Percentiles rank a stretch among this genome's conserved stretches.
Evolutionary conservation across 2,329 filamentous ascomycete species (phyloP).

Genomic region (Helminthosporium solani): DNA sequence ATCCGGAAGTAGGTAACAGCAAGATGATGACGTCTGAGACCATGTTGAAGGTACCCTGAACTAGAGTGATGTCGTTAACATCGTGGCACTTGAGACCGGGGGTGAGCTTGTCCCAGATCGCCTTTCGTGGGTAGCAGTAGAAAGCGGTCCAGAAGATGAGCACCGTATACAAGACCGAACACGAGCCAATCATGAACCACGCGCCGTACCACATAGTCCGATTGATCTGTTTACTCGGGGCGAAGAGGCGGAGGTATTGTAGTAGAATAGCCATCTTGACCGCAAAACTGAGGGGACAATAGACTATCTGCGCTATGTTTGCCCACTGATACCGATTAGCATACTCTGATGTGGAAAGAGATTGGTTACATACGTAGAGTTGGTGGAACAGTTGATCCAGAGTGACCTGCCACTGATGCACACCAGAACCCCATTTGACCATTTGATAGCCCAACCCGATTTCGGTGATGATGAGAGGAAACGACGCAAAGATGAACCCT

Average conservation of each 20-base stretch:
- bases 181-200: constrained; percentile 20
- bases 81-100: constrained; percentile 24
- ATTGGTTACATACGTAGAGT: constrained; percentile 22
- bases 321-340: constrained; percentile 20
- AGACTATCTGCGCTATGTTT: constrained; percentile 26
- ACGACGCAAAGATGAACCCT: constrained; percentile 28
- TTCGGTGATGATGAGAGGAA: constrained; percentile 24
- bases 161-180: constrained; percentile 25
- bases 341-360: not conserved
- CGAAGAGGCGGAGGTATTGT: constrained; percentile 31
- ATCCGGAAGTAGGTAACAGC: constrained; percentile 21
- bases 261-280: constrained; percentile 31
- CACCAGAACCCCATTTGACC: constrained; percentile 30
- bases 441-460: constrained; percentile 25
- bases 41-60: constrained; percentile 28
- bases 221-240: constrained; percentile 21
- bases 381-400: constrained; percentile 25
- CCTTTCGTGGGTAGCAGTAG: constrained; percentile 24
- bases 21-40: constrained; percentile 27
- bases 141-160: constrained; percentile 30
- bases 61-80: constrained; percentile 24
- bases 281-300: constrained; percentile 28
- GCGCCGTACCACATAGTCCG: constrained; percentile 27
- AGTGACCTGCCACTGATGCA: constrained; percentile 34
- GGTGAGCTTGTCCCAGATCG: constrained; percentile 29